These are phyloP conservation scores for Cercospora zeina DNA, from an alignment of 2,329 filamentous ascomycete genomes.

Conservation along the genomic window DNA sequence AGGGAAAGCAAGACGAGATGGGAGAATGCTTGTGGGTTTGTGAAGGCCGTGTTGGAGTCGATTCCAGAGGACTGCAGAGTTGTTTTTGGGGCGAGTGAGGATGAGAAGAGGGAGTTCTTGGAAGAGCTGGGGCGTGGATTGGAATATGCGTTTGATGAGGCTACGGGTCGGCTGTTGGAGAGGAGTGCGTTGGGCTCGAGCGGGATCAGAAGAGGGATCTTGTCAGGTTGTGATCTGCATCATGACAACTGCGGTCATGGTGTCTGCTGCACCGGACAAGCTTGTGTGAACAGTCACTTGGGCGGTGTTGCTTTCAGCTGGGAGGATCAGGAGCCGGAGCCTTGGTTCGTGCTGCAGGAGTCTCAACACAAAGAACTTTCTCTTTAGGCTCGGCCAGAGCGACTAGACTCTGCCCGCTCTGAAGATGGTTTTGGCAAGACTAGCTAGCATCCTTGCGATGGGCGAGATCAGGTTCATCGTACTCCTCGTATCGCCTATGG, in stretches of 20 bases:
- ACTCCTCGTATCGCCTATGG: neutral
- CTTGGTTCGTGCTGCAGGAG: neutral
- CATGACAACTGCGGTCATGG: neutral
- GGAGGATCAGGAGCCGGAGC: neutral
- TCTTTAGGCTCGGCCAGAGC: neutral
- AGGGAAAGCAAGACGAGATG: neutral
- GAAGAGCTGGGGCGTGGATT: neutral
- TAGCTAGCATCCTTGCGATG: too few species aligned
- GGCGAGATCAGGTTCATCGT: neutral
- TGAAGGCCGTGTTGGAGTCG: neutral
- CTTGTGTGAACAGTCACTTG: neutral
- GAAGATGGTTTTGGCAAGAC: too few species aligned
- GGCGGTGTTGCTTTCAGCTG: neutral
- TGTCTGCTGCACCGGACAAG: neutral
- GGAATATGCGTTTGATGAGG: neutral
- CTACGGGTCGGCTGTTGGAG: neutral
- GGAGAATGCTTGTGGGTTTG: neutral
- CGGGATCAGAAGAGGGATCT: neutral
- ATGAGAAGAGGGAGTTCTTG: neutral
- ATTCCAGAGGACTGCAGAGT: neutral
- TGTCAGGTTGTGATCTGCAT: neutral
- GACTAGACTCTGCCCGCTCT: neutral
- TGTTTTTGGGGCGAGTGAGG: neutral
- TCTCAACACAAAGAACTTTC: neutral
- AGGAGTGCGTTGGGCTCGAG: neutral